These are phyloP conservation scores for Talaromyces nanjingensis DNA, from an alignment of 495 filamentous ascomycete species.

Conservation along the genomic window DNA sequence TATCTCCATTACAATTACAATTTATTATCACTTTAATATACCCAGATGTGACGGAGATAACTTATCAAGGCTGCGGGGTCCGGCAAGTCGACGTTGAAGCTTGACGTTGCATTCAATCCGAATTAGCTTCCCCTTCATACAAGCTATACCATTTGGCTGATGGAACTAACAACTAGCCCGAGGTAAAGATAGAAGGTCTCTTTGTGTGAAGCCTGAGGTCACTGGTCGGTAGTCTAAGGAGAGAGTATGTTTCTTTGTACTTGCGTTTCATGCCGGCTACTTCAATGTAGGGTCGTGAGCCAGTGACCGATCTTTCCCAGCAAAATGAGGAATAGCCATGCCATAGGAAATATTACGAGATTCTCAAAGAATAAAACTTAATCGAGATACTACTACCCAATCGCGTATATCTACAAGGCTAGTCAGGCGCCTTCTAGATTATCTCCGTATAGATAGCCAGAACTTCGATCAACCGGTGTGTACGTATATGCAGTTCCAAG, in stretches of 20 bases:
- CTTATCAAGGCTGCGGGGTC: constrained; percentile 1
- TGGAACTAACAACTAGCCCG: neutral
- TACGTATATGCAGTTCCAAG: neutral
- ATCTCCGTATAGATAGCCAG: neutral
- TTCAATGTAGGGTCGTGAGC: too few species aligned
- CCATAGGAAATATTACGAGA: neutral
- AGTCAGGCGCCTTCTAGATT: neutral
- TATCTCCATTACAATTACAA: neutral
- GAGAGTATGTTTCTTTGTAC: too few species aligned
- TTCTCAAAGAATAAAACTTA: neutral
- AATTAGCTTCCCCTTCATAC: neutral
- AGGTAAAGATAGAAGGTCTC: too few species aligned
- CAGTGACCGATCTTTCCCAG: too few species aligned
- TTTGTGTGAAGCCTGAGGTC: too few species aligned
- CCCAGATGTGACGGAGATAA: neutral
- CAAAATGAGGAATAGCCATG: too few species aligned
- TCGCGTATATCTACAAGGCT: too few species aligned
- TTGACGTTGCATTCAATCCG: neutral
- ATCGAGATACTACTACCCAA: neutral
- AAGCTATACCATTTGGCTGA: neutral
- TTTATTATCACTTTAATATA: neutral
- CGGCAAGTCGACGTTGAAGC: neutral
- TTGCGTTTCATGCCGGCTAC: too few species aligned
- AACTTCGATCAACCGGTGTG: neutral
- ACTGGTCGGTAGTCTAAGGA: too few species aligned